Evolutionary conservation across 2,329 filamentous ascomycete species (phyloP).

Genomic region (Elsinoe arachidis): DNA sequence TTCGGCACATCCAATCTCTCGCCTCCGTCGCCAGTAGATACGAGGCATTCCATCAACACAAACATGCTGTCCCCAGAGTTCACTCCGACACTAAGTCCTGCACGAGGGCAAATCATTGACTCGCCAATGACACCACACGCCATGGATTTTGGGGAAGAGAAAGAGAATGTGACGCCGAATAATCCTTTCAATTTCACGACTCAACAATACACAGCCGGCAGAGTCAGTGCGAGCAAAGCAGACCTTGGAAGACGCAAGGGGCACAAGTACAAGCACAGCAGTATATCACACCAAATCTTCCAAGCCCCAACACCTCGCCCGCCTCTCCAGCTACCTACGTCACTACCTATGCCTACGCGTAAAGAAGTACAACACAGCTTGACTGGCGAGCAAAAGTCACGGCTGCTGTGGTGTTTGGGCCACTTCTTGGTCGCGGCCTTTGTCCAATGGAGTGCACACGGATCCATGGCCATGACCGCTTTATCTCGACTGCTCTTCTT

Average conservation of each 20-base stretch:
- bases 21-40: conserved; percentile 11
- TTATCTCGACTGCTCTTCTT: conserved; percentile 91
- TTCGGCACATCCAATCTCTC: conserved; percentile 12
- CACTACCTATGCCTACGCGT: conserved; percentile 81
- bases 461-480: conserved; percentile 82
- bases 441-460: conserved; percentile 76
- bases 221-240: conserved; percentile 48
- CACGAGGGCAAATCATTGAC: conserved; percentile 17
- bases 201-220: conserved; percentile 35
- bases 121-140: conserved; percentile 24
- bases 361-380: conserved; percentile 84
- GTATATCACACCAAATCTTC: conserved; percentile 93
- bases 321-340: conserved; percentile 81
- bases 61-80: conserved; percentile 16
- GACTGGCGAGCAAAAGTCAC: conserved; percentile 74
- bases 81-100: conserved; percentile 13
- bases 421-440: conserved; percentile 76
- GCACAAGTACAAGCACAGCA: conserved; percentile 96
- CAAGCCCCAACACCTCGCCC: conserved; percentile 80
- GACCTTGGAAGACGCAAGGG: conserved; percentile 86
- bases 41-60: conserved; percentile 6
- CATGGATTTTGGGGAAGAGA: conserved; percentile 20
- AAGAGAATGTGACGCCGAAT: conserved; percentile 26
- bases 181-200: conserved; percentile 95
- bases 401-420: conserved; percentile 82